Conservation (phyloP, 306 rosid genomes). For the Cucumis sativus region DNA sequence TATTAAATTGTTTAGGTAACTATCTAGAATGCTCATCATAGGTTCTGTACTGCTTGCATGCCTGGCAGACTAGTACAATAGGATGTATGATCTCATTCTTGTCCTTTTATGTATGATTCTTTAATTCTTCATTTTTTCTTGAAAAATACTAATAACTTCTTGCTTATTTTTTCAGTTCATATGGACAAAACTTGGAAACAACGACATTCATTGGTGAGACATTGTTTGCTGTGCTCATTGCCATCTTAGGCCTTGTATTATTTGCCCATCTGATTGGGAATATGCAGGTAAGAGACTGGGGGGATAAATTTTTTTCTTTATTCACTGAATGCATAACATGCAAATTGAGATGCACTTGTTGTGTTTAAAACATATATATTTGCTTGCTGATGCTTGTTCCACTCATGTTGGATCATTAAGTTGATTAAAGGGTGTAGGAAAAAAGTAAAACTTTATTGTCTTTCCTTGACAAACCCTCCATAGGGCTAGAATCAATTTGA, state of each 20-base stretch:
- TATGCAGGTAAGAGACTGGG: slow-evolving; percentile 66
- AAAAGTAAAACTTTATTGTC: neutral
- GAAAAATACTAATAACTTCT: neutral
- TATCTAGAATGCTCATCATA: neutral
- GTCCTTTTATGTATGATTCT: neutral
- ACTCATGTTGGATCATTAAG: neutral
- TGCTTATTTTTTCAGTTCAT: slow-evolving; percentile 56
- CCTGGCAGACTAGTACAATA: neutral
- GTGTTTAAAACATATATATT: neutral
- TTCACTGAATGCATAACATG: neutral
- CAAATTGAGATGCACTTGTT: neutral
- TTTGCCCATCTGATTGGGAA: slow-evolving; percentile 94
- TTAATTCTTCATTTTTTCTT: neutral
- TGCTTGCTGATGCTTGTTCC: neutral
- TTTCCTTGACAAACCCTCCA: neutral
- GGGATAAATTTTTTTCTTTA: slow-evolving; percentile 1
- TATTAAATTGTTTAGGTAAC: neutral
- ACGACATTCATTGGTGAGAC: slow-evolving; percentile 92
- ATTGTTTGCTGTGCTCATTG: slow-evolving; percentile 78
- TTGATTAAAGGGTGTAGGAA: neutral
- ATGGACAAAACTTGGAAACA: slow-evolving; percentile 81
- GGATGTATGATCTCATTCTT: neutral
- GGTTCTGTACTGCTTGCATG: neutral
- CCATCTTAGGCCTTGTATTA: slow-evolving; percentile 89
- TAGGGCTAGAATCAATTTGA: neutral